Conservation (phyloP, 768 basidiomycete genomes). For the Pleurotus eryngii region DNA sequence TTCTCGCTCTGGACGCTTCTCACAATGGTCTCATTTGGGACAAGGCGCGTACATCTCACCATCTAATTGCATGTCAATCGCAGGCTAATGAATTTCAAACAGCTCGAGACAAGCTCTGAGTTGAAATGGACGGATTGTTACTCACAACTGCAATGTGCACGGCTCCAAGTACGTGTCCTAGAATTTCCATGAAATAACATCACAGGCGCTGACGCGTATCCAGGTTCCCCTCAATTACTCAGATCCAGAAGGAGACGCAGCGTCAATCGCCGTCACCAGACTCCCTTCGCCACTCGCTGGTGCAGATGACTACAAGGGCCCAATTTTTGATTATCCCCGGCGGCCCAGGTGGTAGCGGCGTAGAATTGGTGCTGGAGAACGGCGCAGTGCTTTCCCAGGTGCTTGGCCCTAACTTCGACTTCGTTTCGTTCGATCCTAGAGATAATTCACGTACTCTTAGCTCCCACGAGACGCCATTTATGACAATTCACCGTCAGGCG, state of each 20-base stretch:
- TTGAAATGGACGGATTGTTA: conserved; percentile 26
- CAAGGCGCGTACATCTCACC: not conserved
- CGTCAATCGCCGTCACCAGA: conserved; percentile 40
- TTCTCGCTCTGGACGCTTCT: not conserved
- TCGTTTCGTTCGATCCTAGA: conserved; percentile 46
- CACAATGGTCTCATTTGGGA: not conserved
- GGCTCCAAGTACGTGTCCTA: conserved; percentile 16
- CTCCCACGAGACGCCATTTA: not conserved
- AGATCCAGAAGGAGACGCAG: conserved; percentile 31
- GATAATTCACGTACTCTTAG: conserved; percentile 20
- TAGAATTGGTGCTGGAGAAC: conserved; percentile 19
- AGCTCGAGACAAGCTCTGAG: conserved; percentile 6
- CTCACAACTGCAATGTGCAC: conserved; percentile 18
- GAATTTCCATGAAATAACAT: not conserved
- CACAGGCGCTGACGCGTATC: not conserved
- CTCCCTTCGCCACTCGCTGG: conserved; percentile 29
- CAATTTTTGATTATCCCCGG: conserved; percentile 45
- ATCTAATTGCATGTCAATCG: not conserved
- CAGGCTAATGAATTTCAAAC: not conserved
- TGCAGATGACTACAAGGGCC: conserved; percentile 33
- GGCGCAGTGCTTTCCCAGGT: conserved; percentile 25
- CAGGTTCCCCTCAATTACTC: conserved; percentile 48
- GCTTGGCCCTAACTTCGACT: conserved; percentile 42
- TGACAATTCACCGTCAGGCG: conserved; percentile 21
- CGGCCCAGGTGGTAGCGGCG: conserved; percentile 46